A percentile compares a stretch with the other conserved stretches of the same genome.
These are phyloP conservation scores for Terana coerulea DNA, from an alignment of 768 basidiomycete genomes.

Conservation along the genomic window DNA sequence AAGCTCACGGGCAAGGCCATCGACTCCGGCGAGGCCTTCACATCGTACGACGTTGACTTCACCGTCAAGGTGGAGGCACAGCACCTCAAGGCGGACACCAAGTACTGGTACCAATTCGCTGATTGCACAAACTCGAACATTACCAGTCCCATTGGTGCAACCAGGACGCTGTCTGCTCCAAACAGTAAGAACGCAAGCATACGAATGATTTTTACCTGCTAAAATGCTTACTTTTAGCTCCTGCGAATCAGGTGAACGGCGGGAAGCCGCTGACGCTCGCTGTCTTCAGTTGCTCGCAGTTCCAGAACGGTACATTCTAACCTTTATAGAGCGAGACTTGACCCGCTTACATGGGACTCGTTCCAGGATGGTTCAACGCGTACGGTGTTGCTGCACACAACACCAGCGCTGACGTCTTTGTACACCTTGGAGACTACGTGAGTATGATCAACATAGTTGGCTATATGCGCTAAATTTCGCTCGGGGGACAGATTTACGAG, in stretches of 20 bases:
- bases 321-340: background rate
- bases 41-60: conserved; percentile 54
- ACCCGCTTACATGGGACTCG: background rate
- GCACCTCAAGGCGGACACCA: conserved; percentile 44
- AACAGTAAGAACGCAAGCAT: conserved; percentile 32
- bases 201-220: background rate
- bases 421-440: conserved; percentile 61
- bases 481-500: conserved; percentile 45
- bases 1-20: conserved; percentile 32
- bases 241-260: conserved; percentile 44
- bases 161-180: conserved; percentile 45
- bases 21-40: conserved; percentile 48
- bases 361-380: conserved; percentile 55
- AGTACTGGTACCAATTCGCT: conserved; percentile 52
- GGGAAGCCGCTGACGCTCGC: conserved; percentile 51
- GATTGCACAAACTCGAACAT: conserved; percentile 46
- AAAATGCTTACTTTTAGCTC: conserved; percentile 37
- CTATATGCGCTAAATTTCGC: background rate
- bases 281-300: conserved; percentile 57
- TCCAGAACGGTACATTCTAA: conserved; percentile 37
- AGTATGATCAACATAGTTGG: conserved; percentile 12
- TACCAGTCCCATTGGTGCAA: conserved; percentile 45
- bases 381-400: conserved; percentile 54
- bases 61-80: conserved; percentile 59
- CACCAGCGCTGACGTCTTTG: conserved; percentile 47